These are phyloP conservation scores for Trichoderma sp. DNA, from an alignment of 2,329 filamentous ascomycete genomes.

Conservation along the genomic window DNA sequence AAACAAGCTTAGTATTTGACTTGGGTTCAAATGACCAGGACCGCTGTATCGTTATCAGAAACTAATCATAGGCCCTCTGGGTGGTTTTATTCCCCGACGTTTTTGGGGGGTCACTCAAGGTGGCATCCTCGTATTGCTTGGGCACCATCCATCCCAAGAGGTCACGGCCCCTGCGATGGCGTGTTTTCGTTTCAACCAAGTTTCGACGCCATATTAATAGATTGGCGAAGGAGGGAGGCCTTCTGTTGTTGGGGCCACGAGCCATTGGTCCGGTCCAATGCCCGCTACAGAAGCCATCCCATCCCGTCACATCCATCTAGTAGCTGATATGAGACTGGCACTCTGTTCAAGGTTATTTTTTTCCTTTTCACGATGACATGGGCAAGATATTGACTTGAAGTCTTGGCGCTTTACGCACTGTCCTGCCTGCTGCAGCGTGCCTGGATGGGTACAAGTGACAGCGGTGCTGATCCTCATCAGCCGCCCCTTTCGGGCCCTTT, in stretches of 20 bases:
- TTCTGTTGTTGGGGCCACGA: background rate
- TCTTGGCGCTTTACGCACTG: background rate
- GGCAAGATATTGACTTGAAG: background rate
- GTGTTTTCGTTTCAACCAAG: conserved; percentile 11
- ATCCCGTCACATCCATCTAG: background rate
- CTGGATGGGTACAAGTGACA: background rate
- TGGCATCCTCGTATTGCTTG: conserved; percentile 6
- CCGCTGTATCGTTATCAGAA: background rate
- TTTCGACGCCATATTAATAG: conserved; percentile 1
- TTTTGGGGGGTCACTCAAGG: background rate
- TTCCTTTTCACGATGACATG: no score
- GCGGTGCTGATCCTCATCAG: conserved; percentile 10
- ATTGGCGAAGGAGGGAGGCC: background rate
- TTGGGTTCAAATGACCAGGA: background rate
- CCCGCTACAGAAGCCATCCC: background rate
- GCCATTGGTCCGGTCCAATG: background rate
- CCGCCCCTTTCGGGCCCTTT: background rate
- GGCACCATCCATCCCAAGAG: conserved; percentile 1
- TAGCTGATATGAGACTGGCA: background rate
- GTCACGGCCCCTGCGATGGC: conserved; percentile 2
- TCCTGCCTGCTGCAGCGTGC: background rate
- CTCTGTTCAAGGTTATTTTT: no score
- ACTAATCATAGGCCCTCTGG: background rate
- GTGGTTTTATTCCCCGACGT: background rate
- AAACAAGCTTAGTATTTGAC: background rate